Percentiles rank a stretch among this genome's conserved stretches.
phyloP scores from a whole-genome alignment of 495 filamentous ascomycete species.

The Neurospora sp. region DNA sequence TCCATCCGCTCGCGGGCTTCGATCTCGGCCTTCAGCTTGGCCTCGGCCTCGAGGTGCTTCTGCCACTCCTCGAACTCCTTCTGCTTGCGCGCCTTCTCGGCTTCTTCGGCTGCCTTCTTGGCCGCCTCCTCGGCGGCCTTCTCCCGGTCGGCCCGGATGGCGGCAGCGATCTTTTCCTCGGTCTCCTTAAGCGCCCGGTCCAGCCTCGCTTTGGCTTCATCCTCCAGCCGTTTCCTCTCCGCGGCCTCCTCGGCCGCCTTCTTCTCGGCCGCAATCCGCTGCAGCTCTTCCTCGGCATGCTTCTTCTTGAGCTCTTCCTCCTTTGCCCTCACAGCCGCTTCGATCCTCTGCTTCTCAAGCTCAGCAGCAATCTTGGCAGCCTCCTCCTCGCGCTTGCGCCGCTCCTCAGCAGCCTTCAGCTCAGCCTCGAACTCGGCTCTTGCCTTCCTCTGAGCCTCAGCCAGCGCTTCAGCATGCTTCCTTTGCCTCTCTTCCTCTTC shows the following conservation, averaged over 20 bases:
- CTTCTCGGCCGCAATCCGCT: constrained; percentile 18
- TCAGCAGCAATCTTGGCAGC: constrained; percentile 10
- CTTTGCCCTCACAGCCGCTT: constrained; percentile 20
- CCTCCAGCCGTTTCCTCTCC: constrained; percentile 17
- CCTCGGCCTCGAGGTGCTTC: constrained; percentile 30
- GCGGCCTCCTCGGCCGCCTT: constrained; percentile 22
- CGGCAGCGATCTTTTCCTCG: constrained; percentile 22
- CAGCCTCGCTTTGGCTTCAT: constrained; percentile 35
- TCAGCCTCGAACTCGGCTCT: constrained; percentile 27
- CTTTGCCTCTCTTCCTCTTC: constrained; percentile 26
- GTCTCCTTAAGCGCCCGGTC: constrained; percentile 46
- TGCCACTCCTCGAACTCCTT: constrained; percentile 40
- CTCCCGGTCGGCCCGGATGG: constrained; percentile 18
- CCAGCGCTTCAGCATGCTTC: constrained; percentile 19
- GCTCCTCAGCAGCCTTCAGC: constrained; percentile 40
- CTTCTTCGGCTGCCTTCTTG: constrained; percentile 29
- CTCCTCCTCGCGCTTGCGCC: neutral
- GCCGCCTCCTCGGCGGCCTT: constrained; percentile 32
- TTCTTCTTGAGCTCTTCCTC: constrained; percentile 19
- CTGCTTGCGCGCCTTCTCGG: constrained; percentile 27
- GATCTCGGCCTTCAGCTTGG: constrained; percentile 34
- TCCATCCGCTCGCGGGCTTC: constrained; percentile 33
- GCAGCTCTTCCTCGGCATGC: constrained; percentile 23
- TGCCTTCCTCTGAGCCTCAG: constrained; percentile 12
- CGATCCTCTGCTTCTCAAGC: constrained; percentile 21